phyloP scores from a whole-genome alignment of 78 protist genomes.

The Dictyostelium brefeldianum region DNA sequence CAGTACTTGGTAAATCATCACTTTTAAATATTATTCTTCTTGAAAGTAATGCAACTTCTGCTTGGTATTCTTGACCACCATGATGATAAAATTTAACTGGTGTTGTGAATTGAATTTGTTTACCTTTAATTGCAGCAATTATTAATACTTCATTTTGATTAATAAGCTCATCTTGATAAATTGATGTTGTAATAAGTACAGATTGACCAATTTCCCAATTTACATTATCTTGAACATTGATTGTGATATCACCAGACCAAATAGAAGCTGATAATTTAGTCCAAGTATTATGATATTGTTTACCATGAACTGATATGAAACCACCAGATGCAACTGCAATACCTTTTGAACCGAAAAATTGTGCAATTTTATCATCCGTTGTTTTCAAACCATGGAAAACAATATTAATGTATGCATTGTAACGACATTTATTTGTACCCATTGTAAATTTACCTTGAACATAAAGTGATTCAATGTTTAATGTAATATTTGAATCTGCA shows the following conservation, averaged over 20 bases:
- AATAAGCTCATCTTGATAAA: conserved; percentile 12
- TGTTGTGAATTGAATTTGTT: neutral
- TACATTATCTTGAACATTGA: conserved; percentile 71
- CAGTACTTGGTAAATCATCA: conserved; percentile 12
- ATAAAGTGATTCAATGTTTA: conserved; percentile 29
- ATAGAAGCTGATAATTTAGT: conserved; percentile 77
- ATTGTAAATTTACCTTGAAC: conserved; percentile 58
- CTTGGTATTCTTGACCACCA: conserved; percentile 86
- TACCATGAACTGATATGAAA: conserved; percentile 50
- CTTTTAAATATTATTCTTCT: conserved; percentile 67
- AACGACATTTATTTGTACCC: conserved; percentile 61
- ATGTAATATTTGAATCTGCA: conserved; percentile 35
- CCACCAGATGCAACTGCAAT: conserved; percentile 63
- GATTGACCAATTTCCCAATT: conserved; percentile 87
- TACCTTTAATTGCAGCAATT: conserved; percentile 43
- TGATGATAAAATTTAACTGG: conserved; percentile 74
- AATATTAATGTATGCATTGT: conserved; percentile 24
- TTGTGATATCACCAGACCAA: conserved; percentile 33
- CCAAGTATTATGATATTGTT: conserved; percentile 85
- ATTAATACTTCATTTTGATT: conserved; percentile 84
- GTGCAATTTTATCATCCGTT: neutral
- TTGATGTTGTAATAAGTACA: conserved; percentile 80
- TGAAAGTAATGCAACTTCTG: conserved; percentile 82
- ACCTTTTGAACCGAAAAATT: conserved; percentile 58
- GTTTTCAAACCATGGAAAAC: conserved; percentile 59